Evolutionary conservation across 805 yeast species (phyloP), one percentile per base, ranked within the genome.

Genomic region (Kuraishia ogatae): DNA sequence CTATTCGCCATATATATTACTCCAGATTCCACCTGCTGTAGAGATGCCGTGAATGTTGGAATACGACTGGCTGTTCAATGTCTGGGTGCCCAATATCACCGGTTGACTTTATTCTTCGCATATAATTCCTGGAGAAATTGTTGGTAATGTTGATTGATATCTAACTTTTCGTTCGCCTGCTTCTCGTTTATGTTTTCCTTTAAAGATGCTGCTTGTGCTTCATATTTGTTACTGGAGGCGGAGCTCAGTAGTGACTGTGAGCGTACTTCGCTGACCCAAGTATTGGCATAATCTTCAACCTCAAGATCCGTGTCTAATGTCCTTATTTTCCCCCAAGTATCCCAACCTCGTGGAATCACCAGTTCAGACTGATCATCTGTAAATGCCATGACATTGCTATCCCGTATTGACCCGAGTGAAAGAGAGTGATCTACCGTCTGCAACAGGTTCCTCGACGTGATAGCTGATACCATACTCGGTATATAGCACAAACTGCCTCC

Each of bases 321-420:
- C 39, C 68, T 61, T 26, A 85, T 82, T 59, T 81, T 77, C 21
- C 72, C 72, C 72, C 77, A 71, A 2, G 83, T 67, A 58, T 85
- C 90, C 69, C 76, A 70, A 0, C 79, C 82, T 6, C 57, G 55
- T 0, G 85, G 84, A 1, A 83, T 71, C 21, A 66, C 48, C 17
- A 68, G 21, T 11, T 20, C 21, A 19, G 50, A 50, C 48, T 24
- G 24, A 47, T 50, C 21, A 13, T 20, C 50, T n/a, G 23, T 26
- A 17, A n/a, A 23, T 21, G 23, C 21, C 35, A 4, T 20, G 15
- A 43, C 13, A 47, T 13, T 6, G 35, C 23, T 51, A 10, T 13
- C 19, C 13, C 6, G 23, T 35, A 23, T 47, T n/a, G 39, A 22
- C 22, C 11, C 50, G 10, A 21, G 23, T 20, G 50, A 23, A 46